phyloP scores from a whole-genome alignment of 495 filamentous ascomycete species.

The Saxispiralis lemnorum region DNA sequence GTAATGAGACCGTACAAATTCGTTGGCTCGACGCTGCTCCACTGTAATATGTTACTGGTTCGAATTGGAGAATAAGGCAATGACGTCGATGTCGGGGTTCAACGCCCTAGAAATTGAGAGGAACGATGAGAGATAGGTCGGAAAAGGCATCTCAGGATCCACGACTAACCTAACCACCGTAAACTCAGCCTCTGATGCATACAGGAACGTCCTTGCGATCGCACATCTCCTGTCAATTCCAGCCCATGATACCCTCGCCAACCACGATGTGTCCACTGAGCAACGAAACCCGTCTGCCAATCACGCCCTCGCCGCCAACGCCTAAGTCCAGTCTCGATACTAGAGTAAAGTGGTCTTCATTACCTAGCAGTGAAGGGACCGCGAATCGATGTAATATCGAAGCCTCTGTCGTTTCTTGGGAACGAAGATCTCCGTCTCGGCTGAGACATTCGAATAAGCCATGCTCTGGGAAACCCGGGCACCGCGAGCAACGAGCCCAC shows the following conservation, averaged over 20 bases:
- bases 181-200: too few relatives aligned
- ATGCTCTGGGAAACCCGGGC: neutral
- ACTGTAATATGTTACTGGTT: too few relatives aligned
- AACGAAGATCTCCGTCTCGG: conserved; percentile 1
- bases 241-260: neutral
- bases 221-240: neutral
- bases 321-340: neutral
- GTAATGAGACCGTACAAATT: too few relatives aligned
- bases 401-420: neutral
- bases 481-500: neutral
- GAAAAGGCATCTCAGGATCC: too few relatives aligned
- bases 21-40: too few relatives aligned
- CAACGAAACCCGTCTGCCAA: conserved; percentile 1
- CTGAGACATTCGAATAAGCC: neutral
- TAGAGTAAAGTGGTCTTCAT: neutral
- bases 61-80: too few relatives aligned
- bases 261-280: neutral
- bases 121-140: too few relatives aligned
- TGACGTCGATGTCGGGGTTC: too few relatives aligned
- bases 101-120: too few relatives aligned
- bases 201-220: too few relatives aligned
- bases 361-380: neutral
- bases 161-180: too few relatives aligned
- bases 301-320: neutral
- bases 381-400: conserved; percentile 1